phyloP scores from a whole-genome alignment of 352 stramenopile species.

The Phytophthora citrophthora region DNA sequence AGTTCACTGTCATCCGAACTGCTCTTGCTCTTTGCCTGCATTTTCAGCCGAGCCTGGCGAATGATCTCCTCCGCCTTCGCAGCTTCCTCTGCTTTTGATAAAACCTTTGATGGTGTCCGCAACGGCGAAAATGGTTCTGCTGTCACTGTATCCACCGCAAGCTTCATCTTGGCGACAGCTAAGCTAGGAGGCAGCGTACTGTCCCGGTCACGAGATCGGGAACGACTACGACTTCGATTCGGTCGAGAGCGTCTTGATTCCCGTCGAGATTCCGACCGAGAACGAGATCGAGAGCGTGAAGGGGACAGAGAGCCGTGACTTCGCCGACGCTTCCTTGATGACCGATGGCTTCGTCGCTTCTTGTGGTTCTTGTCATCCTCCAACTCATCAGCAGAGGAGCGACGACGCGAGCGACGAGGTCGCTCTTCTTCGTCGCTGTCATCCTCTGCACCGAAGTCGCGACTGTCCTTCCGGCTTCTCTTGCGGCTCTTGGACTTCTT shows the following conservation, averaged over 20 bases:
- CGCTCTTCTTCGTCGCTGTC: conserved; percentile 20
- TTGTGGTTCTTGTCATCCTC: conserved; percentile 35
- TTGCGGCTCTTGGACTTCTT: conserved; percentile 33
- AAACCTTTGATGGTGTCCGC: conserved; percentile 17
- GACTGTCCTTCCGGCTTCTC: conserved; percentile 33
- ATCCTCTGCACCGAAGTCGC: conserved; percentile 15
- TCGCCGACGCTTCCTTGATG: conserved; percentile 30
- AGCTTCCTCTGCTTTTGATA: conserved; percentile 56
- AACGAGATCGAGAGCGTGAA: conserved; percentile 50
- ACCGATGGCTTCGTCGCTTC: conserved; percentile 31
- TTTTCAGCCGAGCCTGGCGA: conserved; percentile 65
- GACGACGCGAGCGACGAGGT: conserved; percentile 40
- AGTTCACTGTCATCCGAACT: conserved; percentile 48
- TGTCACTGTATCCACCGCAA: conserved; percentile 4
- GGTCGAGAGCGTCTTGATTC: conserved; percentile 21
- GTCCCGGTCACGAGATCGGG: conserved; percentile 27
- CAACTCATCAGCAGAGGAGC: conserved; percentile 32
- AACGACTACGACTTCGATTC: conserved; percentile 37
- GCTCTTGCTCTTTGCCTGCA: conserved; percentile 48
- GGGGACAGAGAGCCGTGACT: conserved; percentile 33
- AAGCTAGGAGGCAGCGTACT: conserved; percentile 29
- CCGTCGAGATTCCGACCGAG: conserved; percentile 35
- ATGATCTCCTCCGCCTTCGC: conserved; percentile 74
- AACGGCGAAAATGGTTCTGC: conserved; percentile 19
- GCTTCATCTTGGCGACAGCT: conserved; percentile 14